Evolutionary conservation across 1,284 basidiomycete genomes (phyloP).

Genomic region (Albatrellus sp.): DNA sequence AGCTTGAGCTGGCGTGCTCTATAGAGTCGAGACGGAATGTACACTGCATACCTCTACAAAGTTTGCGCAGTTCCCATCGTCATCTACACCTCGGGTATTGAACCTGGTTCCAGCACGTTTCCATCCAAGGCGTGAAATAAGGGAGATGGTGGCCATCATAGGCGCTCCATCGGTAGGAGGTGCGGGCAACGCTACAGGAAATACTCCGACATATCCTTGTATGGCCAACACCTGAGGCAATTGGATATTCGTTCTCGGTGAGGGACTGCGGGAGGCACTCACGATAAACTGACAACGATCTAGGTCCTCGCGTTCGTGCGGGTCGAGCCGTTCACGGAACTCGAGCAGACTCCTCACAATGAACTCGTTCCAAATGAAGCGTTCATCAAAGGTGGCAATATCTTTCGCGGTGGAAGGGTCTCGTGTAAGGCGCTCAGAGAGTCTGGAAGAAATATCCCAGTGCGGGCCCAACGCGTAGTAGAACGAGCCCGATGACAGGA

Average conservation of each 20-base stretch:
- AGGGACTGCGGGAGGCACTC: conserved; percentile 17
- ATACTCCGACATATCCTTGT: conserved; percentile 82
- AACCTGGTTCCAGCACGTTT: conserved; percentile 95
- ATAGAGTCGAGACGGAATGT: conserved; percentile 3
- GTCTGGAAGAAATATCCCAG: conserved; percentile 83
- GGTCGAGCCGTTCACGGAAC: conserved; percentile 66
- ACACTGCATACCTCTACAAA: conserved; percentile 74
- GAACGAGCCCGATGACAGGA: conserved; percentile 85
- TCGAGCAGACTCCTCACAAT: conserved; percentile 71
- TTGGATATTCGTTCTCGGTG: background rate
- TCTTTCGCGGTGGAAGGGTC: conserved; percentile 37
- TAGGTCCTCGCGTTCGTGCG: conserved; percentile 53
- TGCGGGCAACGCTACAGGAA: conserved; percentile 56
- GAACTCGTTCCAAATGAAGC: conserved; percentile 84
- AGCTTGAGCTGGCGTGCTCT: conserved; percentile 10
- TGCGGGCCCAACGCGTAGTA: conserved; percentile 77
- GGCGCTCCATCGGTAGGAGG: conserved; percentile 62
- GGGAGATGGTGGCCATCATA: conserved; percentile 54
- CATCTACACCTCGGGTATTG: conserved; percentile 95
- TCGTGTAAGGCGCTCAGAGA: conserved; percentile 54
- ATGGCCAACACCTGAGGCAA: conserved; percentile 66
- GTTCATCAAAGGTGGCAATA: conserved; percentile 58
- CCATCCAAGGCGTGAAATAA: conserved; percentile 86
- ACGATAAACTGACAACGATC: conserved; percentile 77
- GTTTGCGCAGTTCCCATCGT: conserved; percentile 95